A percentile compares a stretch with the other conserved stretches of the same genome.
phyloP scores from a whole-genome alignment of 495 filamentous ascomycete species.

The Durotheca rogersii region DNA sequence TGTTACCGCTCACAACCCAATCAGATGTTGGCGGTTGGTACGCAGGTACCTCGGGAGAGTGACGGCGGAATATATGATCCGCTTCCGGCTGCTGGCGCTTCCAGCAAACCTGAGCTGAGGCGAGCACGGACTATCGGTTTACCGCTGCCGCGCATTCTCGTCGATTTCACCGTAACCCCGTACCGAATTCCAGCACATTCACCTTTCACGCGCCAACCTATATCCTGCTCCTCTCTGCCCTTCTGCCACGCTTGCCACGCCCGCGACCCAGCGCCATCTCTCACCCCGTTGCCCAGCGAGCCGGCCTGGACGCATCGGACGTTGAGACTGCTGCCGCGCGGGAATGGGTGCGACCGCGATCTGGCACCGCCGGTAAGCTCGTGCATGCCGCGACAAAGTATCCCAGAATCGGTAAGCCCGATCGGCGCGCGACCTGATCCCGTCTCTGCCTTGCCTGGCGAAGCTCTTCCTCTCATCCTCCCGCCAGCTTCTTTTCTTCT shows the following conservation, averaged over 20 bases:
- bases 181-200: conserved; percentile 14
- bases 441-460: conserved; percentile 1
- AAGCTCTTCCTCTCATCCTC: conserved; percentile 3
- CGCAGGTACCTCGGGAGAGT: conserved; percentile 1
- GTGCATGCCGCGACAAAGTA: not conserved
- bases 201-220: conserved; percentile 14
- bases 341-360: conserved; percentile 1
- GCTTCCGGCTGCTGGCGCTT: conserved; percentile 7
- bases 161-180: conserved; percentile 3
- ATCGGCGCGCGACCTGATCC: conserved; percentile 19
- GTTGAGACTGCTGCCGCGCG: not conserved
- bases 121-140: conserved; percentile 18
- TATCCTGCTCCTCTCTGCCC: too few species aligned
- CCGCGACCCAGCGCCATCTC: too few species aligned
- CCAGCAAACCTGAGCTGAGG: not conserved
- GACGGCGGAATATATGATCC: conserved; percentile 22
- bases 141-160: conserved; percentile 8
- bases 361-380: not conserved
- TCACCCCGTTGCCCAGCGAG: too few species aligned
- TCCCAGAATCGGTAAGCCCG: not conserved
- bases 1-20: too few species aligned
- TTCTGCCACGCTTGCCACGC: too few species aligned
- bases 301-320: not conserved
- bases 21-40: too few species aligned
- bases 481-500: too few species aligned